Percentiles rank a stretch among this genome's conserved stretches.
Conservation (phyloP, 2,329 filamentous ascomycete species). For the Diatrype stigma region DNA sequence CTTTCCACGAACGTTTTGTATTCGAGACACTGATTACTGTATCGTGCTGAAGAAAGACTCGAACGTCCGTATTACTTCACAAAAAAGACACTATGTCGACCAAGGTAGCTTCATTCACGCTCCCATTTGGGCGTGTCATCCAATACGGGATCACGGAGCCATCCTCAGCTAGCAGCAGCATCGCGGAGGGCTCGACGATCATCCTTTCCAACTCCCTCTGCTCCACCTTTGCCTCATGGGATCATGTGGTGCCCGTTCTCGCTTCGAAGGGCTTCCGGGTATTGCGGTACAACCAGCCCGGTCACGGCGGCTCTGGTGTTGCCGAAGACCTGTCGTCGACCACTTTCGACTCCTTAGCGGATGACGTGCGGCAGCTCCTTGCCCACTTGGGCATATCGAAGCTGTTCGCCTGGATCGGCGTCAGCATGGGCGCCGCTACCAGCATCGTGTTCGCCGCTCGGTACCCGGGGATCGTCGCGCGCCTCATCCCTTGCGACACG, state of each 20-base stretch:
- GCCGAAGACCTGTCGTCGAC: constrained; percentile 29
- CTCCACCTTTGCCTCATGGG: constrained; percentile 34
- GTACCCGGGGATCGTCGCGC: constrained; percentile 34
- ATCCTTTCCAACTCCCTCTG: constrained; percentile 37
- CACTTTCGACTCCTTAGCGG: constrained; percentile 35
- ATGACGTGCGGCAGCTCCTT: constrained; percentile 34
- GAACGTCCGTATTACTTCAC: not conserved
- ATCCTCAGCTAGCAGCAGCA: constrained; percentile 14
- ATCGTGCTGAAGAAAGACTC: not conserved
- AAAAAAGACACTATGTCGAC: not conserved
- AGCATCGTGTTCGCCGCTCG: constrained; percentile 35
- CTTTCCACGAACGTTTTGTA: too few relatives aligned
- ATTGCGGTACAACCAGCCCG: constrained; percentile 40
- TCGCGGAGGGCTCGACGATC: constrained; percentile 11
- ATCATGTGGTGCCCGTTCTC: constrained; percentile 32
- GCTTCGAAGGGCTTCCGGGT: constrained; percentile 33
- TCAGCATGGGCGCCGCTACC: constrained; percentile 41
- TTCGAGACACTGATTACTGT: not conserved
- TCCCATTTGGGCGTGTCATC: constrained; percentile 4
- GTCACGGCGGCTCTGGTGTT: constrained; percentile 35
- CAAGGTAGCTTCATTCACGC: not conserved
- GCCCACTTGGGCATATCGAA: constrained; percentile 24
- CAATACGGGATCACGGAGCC: constrained; percentile 13
- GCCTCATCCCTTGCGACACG: constrained; percentile 37
- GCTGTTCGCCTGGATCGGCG: constrained; percentile 38